Evolutionary conservation across 1,284 basidiomycete genomes (phyloP), one percentile per base, ranked within the genome.

Genomic region (Moesziomyces antarcticus): DNA sequence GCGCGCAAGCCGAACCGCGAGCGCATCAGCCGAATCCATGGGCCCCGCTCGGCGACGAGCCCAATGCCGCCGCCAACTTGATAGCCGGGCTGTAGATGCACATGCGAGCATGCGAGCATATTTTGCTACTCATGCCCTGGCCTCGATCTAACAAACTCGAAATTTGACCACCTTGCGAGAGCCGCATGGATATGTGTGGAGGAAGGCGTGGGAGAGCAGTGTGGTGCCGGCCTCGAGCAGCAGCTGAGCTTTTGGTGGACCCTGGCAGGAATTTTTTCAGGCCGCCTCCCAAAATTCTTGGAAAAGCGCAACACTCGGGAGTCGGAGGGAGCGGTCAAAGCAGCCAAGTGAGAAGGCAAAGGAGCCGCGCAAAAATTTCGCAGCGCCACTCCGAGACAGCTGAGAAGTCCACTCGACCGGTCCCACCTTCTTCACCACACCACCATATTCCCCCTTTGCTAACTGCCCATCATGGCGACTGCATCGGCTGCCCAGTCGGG

Each of bases 31-130:
- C 52, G 24, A 60, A 70, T 27, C 56, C 67, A 7, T 70, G 67
- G 67, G 67, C 60, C 0, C 67, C 67, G 9, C 24, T 64, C 50
- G 67, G 57, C 13, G 54, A 60, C 35, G 60, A 70, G 33, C 66
- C 66, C 3, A 69, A 69, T 37, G 66, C 66, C 5, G 66, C 60
- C 24, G 66, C 66, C 18, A 69, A 69, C 53, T 55, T 69, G 6
- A 46, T 69, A 8, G 66, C 66, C 13, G 66, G 60, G 3, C 41
- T 69, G 10, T 67, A 55, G n/a, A 37, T 16, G 35, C 14, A 16
- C 2, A 13, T 14, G 5, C 35, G 13, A 16, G 14, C 35, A 16
- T n/a, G n/a, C n/a, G n/a, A n/a, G n/a, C n/a, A n/a, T n/a, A n/a
- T n/a, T n/a, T n/a, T 37, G 16, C 35, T 4, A 11, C 14, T 11